These are phyloP conservation scores for Cornus controversa DNA, from an alignment of 148 eudicot genomes.

Conservation along the genomic window DNA sequence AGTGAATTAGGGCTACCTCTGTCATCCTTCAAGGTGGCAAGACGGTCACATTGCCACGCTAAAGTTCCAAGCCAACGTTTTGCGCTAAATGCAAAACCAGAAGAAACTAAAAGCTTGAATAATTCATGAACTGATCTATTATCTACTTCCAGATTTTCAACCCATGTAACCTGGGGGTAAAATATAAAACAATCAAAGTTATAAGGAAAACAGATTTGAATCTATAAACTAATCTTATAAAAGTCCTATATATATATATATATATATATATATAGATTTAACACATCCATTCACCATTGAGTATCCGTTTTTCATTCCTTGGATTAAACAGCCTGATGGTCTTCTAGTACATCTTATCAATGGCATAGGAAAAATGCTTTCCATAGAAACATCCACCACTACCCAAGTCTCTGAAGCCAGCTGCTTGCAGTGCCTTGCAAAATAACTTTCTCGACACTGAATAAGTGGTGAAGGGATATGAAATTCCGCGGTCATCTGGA, in stretches of 20 bases:
- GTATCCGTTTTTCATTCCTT: conserved; percentile 42
- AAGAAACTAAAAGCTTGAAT: conserved; percentile 25
- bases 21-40: conserved; percentile 16
- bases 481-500: conserved; percentile 51
- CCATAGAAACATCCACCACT: conserved; percentile 57
- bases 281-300: conserved; percentile 16
- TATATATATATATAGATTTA: not conserved
- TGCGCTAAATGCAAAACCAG: conserved; percentile 43
- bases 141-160: conserved; percentile 46
- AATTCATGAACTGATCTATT: conserved; percentile 16
- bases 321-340: conserved; percentile 68
- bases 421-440: conserved; percentile 50
- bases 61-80: conserved; percentile 51
- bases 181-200: not conserved
- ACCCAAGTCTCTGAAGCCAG: conserved; percentile 37
- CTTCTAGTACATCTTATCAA: conserved; percentile 31
- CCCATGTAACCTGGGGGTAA: conserved; percentile 48
- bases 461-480: conserved; percentile 56
- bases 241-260: too few species aligned
- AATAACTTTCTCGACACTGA: conserved; percentile 41
- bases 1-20: conserved; percentile 1
- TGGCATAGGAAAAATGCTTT: conserved; percentile 42
- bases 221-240: not conserved
- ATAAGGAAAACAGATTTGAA: not conserved
- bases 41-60: conserved; percentile 29